Evolutionary conservation across 1,284 basidiomycete species (phyloP), one percentile per base, ranked within the genome.

Genomic region (Agroathelia rolfsii): DNA sequence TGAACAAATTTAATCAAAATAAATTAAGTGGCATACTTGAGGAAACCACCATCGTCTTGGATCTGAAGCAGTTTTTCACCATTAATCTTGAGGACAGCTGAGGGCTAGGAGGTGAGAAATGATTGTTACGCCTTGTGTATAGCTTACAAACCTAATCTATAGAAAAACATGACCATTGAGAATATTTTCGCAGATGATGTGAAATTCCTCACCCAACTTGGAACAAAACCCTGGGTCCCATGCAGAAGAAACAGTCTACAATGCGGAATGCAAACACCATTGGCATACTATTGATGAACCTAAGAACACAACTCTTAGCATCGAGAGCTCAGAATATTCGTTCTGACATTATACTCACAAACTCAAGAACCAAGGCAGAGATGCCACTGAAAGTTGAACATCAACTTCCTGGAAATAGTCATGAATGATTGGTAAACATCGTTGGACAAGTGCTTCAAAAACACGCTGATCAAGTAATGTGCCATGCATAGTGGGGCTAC

Each of bases 221-320:
- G 67, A 98, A 98, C 28, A 98, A 62, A 9, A 98, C 95, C 50
- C 93, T 97, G 2, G 94, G 90, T 0, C 95, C 95, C 89, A 96
- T 97, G 42, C 93, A 93, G 64, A 98, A 87, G 59, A 99, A 95
- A 56, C 95, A 99, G 55, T 99, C 95, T 2, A 96, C 89, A 50
- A 99, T 92, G 28, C 95, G 77, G 68, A 97, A 98, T 0, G 95
- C 94, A 51, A 98, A 98, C 29, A 98, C 82, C 76, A 98, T 86
- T 0, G 95, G 95, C 90, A 98, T 96, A 48, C 89, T 94, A 61
- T 97, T 97, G 62, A 98, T 97, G 56, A 80, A 93, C 43, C 89
- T 86, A 39, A 21, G 37, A 16, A 34, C n/a, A n/a, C n/a, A n/a
- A n/a, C n/a, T n/a, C n/a, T n/a, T n/a, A n/a, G n/a, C n/a, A n/a